Percentiles rank a stretch among this genome's conserved stretches.
phyloP scores from a whole-genome alignment of 495 filamentous ascomycete genomes.

The Hypoxylon crocopeplum region DNA sequence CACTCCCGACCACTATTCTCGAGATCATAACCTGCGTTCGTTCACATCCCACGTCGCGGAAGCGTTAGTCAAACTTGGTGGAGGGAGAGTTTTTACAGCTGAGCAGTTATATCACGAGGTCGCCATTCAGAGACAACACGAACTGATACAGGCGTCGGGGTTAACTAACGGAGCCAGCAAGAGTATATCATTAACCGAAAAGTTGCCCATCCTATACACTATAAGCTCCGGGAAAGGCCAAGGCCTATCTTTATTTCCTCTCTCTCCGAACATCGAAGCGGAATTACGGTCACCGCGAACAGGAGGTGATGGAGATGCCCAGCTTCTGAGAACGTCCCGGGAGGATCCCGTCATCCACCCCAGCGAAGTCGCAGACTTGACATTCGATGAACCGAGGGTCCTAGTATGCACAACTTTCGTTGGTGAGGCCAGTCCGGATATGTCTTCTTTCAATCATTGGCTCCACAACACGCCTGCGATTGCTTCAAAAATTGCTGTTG shows the following conservation, averaged over 20 bases:
- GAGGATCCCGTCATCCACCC: conserved; percentile 49
- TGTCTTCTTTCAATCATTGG: conserved; percentile 65
- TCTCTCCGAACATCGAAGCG: conserved; percentile 41
- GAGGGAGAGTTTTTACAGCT: conserved; percentile 54
- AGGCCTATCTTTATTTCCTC: conserved; percentile 52
- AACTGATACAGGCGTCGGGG: conserved; percentile 46
- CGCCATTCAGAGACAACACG: conserved; percentile 48
- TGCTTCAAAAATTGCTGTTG: conserved; percentile 59
- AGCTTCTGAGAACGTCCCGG: conserved; percentile 36
- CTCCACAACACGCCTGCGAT: conserved; percentile 55
- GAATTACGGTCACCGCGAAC: conserved; percentile 51
- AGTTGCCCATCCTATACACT: conserved; percentile 55
- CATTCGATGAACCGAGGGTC: conserved; percentile 59
- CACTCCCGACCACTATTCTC: conserved; percentile 53
- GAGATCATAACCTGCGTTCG: conserved; percentile 53
- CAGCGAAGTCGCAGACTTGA: conserved; percentile 53
- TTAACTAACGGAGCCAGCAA: conserved; percentile 54
- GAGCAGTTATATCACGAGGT: conserved; percentile 61
- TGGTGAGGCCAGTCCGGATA: conserved; percentile 62
- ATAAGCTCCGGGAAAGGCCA: conserved; percentile 57
- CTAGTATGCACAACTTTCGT: conserved; percentile 64
- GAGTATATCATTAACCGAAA: conserved; percentile 43
- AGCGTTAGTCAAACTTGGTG: conserved; percentile 53
- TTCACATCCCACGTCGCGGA: conserved; percentile 59
- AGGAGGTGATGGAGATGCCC: conserved; percentile 46